A percentile compares a stretch with the other conserved stretches of the same genome.
These are phyloP conservation scores for Penicillium goetzii DNA, from an alignment of 495 filamentous ascomycete species.

Conservation along the genomic window DNA sequence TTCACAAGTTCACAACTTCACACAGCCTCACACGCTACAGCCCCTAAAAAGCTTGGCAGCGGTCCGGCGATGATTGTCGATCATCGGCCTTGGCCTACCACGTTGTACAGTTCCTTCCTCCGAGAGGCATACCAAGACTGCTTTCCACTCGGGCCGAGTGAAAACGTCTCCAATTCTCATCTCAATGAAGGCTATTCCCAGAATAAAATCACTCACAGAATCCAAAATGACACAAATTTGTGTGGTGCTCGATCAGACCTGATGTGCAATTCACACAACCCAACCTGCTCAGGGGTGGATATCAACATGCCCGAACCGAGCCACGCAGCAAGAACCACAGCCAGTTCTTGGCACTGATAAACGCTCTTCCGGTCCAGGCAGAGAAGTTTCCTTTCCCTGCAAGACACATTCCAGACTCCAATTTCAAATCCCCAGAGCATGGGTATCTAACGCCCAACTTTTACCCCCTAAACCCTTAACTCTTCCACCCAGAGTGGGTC, in stretches of 20 bases:
- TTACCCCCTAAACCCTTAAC: background rate
- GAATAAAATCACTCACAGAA: background rate
- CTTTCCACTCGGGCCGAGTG: slow-evolving; percentile 4
- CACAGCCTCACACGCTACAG: slow-evolving; percentile 25
- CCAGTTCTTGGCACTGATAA: slow-evolving; percentile 23
- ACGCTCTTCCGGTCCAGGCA: slow-evolving; percentile 28
- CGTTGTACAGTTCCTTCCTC: slow-evolving; percentile 22
- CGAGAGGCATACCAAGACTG: slow-evolving; percentile 15
- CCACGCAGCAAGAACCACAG: background rate
- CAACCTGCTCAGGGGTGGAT: background rate
- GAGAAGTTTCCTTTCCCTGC: slow-evolving; percentile 17
- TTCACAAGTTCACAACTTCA: background rate
- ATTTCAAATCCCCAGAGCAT: slow-evolving; percentile 14
- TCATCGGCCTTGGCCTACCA: slow-evolving; percentile 41
- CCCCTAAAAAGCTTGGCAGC: slow-evolving; percentile 45
- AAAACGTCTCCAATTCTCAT: background rate
- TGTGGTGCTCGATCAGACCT: background rate
- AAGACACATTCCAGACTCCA: background rate
- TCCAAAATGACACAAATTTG: background rate
- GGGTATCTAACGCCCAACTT: slow-evolving; percentile 12
- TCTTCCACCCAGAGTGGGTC: background rate
- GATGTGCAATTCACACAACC: background rate
- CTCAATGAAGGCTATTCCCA: background rate
- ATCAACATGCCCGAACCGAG: background rate
- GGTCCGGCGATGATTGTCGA: slow-evolving; percentile 40